Evolutionary conservation across 345 rosid genomes (phyloP).

Genomic region (Microcos paniculata): DNA sequence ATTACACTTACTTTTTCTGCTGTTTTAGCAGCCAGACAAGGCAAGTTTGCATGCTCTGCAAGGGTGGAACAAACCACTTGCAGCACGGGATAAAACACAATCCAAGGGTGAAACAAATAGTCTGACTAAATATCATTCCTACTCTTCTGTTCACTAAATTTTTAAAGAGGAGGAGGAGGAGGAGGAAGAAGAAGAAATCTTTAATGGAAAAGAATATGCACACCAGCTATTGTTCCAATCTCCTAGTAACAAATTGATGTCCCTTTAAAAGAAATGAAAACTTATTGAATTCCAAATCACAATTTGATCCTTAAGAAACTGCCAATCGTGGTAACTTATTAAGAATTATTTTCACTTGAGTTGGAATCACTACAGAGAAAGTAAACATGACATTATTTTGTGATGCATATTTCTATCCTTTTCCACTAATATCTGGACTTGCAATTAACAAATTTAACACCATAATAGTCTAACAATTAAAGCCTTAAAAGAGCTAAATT

Average conservation of each 20-base stretch:
- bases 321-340: background rate
- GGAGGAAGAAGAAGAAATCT: background rate
- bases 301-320: slow-evolving; percentile 3
- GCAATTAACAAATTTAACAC: slow-evolving; percentile 21
- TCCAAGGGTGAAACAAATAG: background rate
- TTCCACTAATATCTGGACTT: slow-evolving; percentile 92
- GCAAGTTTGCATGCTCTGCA: slow-evolving; percentile 71
- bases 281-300: background rate
- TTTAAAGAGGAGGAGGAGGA: background rate
- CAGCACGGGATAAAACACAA: background rate
- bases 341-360: background rate
- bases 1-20: slow-evolving; percentile 59
- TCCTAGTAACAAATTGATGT: slow-evolving; percentile 74
- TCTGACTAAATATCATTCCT: background rate
- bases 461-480: background rate
- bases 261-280: slow-evolving; percentile 39
- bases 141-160: too few relatives aligned
- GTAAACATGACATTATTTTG: background rate
- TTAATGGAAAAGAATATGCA: slow-evolving; percentile 22
- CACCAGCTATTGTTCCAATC: slow-evolving; percentile 95
- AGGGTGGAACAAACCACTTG: slow-evolving; percentile 87
- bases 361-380: slow-evolving; percentile 4
- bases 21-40: slow-evolving; percentile 85
- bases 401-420: slow-evolving; percentile 56
- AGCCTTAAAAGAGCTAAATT: background rate